These are phyloP conservation scores for Rhynchosporium secalis DNA, from an alignment of 2,329 filamentous ascomycete genomes.

Conservation along the genomic window DNA sequence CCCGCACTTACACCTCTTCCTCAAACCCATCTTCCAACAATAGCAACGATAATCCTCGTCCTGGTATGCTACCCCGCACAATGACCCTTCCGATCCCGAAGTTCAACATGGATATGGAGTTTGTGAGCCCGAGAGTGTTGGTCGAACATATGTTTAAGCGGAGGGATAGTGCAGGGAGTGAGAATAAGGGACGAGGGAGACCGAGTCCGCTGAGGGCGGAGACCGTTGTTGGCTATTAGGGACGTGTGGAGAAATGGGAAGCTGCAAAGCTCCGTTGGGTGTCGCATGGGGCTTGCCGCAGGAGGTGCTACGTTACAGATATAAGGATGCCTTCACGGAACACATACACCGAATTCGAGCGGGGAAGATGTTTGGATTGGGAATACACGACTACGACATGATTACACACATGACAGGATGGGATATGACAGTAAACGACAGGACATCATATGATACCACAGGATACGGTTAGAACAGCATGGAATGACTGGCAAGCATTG, in stretches of 20 bases:
- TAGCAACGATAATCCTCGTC: no score
- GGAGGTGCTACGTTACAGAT: background rate
- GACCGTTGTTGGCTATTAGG: constrained; percentile 18
- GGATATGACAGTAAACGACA: background rate
- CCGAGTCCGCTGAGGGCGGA: constrained; percentile 27
- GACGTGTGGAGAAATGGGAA: background rate
- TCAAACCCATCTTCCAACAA: no score
- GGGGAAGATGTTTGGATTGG: background rate
- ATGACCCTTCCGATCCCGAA: constrained; percentile 49
- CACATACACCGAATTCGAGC: background rate
- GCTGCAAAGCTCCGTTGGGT: background rate
- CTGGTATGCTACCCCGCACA: no score
- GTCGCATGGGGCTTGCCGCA: background rate
- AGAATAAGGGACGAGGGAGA: constrained; percentile 26
- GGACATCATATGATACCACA: background rate
- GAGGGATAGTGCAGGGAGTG: constrained; percentile 37
- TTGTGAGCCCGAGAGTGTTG: constrained; percentile 60
- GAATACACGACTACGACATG: background rate
- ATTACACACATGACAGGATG: no score
- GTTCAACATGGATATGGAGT: constrained; percentile 60
- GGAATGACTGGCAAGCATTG: background rate
- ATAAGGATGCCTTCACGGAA: background rate
- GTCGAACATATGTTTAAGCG: constrained; percentile 65
- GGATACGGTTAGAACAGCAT: background rate
- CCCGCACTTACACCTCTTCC: constrained; percentile 45